Evolutionary conservation across 2,329 filamentous ascomycete genomes (phyloP), one percentile per base, ranked within the genome.

Genomic region (Cadophora gregata): DNA sequence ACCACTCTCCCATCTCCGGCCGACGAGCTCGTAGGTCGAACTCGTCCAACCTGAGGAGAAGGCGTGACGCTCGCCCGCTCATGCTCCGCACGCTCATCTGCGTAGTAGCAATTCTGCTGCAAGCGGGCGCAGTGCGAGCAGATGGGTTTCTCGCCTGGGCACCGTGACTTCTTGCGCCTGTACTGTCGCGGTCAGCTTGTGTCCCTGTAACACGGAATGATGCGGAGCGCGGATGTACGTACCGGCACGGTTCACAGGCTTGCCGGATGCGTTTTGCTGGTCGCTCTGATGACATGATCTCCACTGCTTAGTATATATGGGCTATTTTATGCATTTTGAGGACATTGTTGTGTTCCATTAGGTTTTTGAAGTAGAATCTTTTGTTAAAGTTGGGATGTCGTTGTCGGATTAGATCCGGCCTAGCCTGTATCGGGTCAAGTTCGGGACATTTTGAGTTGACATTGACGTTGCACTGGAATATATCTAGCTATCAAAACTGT

Each of bases 91-190:
- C 70, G 61, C n/a, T 75, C 74, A 50, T 78, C 76, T 8, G 79
- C 79, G 72, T 84, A 84, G 16, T 78, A 74, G 67, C 83, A 85
- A 67, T 72, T 73, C 71, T 85, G 83, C 5, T 79, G 78, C 33
- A 85, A 75, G n/a, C 83, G 79, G 36, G 79, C 76, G 74, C 83
- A 85, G 61, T 82, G 79, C 1, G 83, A 84, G 71, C 83, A 85
- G 0, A 77, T 70, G 0, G 83, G 83, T 64, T 81, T 79, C 70
- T 85, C 83, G 9, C 83, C 83, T 0, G 82, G 81, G 67, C 83
- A 85, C 74, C 80, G 80, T 33, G 81, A 80, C 72, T 85, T 85
- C 73, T 85, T 85, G 50, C 83, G 79, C 65, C 83, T 84, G 21
- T 45, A 65, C 83, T 84, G 21, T 45, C 14, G 33, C n/a, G 14